Evolutionary conservation across 192 early-diverging fungal species (phyloP).

Genomic region (Podila epigama): DNA sequence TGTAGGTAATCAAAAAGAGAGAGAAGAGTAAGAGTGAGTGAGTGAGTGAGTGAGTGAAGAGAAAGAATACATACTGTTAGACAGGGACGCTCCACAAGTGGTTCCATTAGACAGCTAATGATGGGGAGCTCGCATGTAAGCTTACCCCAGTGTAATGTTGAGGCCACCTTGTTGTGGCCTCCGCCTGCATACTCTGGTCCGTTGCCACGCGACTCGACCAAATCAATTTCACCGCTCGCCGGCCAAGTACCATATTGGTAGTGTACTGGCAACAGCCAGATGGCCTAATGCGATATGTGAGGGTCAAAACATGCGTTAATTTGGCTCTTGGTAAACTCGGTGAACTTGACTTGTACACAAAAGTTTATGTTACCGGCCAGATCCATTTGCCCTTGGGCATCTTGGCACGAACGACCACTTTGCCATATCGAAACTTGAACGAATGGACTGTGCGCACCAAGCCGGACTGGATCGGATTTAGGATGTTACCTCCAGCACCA

Average conservation of each 20-base stretch:
- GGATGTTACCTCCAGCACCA: constrained; percentile 54
- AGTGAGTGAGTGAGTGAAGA: not conserved
- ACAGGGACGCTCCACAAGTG: not conserved
- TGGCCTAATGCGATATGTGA: constrained; percentile 32
- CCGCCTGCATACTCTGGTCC: constrained; percentile 45
- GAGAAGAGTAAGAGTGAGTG: not conserved
- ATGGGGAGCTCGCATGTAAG: too few species aligned
- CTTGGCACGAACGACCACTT: constrained; percentile 62
- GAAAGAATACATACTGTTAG: not conserved
- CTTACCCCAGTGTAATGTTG: constrained; percentile 68
- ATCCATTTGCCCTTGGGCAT: constrained; percentile 64
- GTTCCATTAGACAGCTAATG: not conserved
- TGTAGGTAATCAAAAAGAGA: not conserved
- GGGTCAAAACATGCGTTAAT: not conserved
- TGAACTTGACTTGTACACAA: not conserved
- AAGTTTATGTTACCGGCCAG: constrained; percentile 41
- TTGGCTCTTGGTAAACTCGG: not conserved
- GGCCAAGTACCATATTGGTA: constrained; percentile 67
- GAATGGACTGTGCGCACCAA: constrained; percentile 53
- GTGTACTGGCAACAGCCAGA: constrained; percentile 69
- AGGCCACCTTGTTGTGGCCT: constrained; percentile 48
- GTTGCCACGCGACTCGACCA: constrained; percentile 67
- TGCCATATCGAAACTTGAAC: constrained; percentile 60
- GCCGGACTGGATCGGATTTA: constrained; percentile 71
- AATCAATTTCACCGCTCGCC: constrained; percentile 68